Conservation (phyloP, 805 yeast genomes). For the Priceomyces fermenticarens region DNA sequence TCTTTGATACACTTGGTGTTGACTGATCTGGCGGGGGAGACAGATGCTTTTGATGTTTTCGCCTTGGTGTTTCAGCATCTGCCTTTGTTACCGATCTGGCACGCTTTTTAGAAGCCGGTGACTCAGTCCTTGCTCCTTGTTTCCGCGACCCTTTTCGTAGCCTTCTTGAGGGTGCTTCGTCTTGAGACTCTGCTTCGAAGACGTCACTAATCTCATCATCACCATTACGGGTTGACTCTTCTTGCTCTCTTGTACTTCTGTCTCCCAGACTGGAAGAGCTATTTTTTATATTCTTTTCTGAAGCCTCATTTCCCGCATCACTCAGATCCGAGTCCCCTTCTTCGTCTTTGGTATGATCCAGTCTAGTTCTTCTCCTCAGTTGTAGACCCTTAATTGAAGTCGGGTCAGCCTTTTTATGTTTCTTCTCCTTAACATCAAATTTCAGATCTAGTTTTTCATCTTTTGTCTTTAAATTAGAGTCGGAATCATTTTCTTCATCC, state of each 20-base stretch:
- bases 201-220: constrained; percentile 23
- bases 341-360: constrained; percentile 4
- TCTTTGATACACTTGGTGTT: constrained; percentile 6
- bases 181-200: constrained; percentile 7
- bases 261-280: constrained; percentile 7
- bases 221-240: constrained; percentile 14
- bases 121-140: constrained; percentile 1
- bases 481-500: constrained; percentile 12
- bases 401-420: constrained; percentile 2
- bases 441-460: constrained; percentile 6
- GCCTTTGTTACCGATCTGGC: constrained; percentile 11
- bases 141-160: constrained; percentile 3
- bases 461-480: constrained; percentile 7
- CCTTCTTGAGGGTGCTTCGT: neutral
- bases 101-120: constrained; percentile 11
- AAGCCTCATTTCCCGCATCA: constrained; percentile 9
- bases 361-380: constrained; percentile 3
- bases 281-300: constrained; percentile 5
- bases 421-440: constrained; percentile 5
- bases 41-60: constrained; percentile 9
- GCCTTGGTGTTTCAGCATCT: constrained; percentile 11
- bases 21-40: constrained; percentile 9
- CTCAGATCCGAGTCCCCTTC: constrained; percentile 11
- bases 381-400: neutral
- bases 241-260: constrained; percentile 7